phyloP scores from a whole-genome alignment of 257 asterid genomes.

The Solanum pimpinellifolium region DNA sequence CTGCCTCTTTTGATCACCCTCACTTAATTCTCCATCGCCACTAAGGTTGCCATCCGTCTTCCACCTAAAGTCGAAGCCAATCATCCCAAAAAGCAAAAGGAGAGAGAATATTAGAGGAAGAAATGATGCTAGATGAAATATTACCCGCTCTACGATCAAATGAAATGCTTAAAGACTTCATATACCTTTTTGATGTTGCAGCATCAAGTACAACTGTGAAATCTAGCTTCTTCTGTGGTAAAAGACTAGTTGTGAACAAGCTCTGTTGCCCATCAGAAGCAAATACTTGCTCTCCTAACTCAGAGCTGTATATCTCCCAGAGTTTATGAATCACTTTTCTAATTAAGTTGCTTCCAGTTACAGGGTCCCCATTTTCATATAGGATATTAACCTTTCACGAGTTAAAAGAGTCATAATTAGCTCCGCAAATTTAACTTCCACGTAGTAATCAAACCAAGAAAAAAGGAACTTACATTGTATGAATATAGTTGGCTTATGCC shows the following conservation, averaged over 20 bases:
- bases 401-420: not conserved
- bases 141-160: not conserved
- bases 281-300: conserved; percentile 21
- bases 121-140: not conserved
- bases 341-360: conserved; percentile 9
- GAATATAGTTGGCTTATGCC: conserved; percentile 19
- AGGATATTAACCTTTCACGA: conserved; percentile 17
- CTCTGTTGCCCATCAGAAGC: conserved; percentile 33
- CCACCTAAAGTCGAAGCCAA: not conserved
- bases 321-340: conserved; percentile 27
- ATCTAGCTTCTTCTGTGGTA: conserved; percentile 26
- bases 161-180: not conserved
- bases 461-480: conserved; percentile 12
- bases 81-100: not conserved
- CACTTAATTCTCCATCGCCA: not conserved
- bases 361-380: conserved; percentile 22
- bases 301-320: conserved; percentile 13
- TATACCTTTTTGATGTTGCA: conserved; percentile 21
- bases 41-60: not conserved
- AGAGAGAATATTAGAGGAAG: not conserved
- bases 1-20: conserved; percentile 34
- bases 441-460: not conserved
- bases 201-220: conserved; percentile 23
- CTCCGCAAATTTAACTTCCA: not conserved
- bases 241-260: conserved; percentile 23